Percentiles rank a stretch among this genome's conserved stretches.
phyloP scores from a whole-genome alignment of 1,139 yeast genomes.

The Zygosaccharomyces sapae region DNA sequence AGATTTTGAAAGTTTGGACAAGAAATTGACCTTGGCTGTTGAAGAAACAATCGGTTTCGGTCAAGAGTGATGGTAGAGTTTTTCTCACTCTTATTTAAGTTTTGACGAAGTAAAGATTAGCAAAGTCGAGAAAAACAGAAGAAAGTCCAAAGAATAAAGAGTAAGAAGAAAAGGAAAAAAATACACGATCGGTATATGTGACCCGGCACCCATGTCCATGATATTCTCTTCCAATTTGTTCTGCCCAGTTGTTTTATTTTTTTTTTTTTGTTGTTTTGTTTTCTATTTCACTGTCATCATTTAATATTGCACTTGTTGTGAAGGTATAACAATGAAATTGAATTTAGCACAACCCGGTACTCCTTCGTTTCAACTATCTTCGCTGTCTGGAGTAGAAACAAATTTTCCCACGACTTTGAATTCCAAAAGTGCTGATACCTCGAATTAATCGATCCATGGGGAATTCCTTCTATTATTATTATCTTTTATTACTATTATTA shows the following conservation, averaged over 20 bases:
- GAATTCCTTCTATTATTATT: not conserved
- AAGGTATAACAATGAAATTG: not conserved
- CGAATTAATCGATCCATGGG: not conserved
- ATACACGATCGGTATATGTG: not conserved
- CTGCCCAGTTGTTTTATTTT: not conserved
- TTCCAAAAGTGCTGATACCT: slow-evolving; percentile 2
- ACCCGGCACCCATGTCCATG: not conserved
- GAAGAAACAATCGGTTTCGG: slow-evolving; percentile 96
- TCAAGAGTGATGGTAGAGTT: slow-evolving; percentile 57
- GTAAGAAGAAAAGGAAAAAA: not conserved
- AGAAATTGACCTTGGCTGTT: slow-evolving; percentile 79
- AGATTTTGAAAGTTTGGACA: slow-evolving; percentile 69
- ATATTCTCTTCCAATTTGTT: not conserved
- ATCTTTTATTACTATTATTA: not conserved
- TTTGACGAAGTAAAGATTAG: slow-evolving; percentile 1
- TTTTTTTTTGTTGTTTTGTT: not conserved
- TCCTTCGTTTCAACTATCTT: not conserved
- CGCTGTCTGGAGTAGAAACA: not conserved
- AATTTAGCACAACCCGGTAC: not conserved
- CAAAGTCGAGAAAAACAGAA: not conserved
- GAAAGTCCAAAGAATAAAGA: not conserved
- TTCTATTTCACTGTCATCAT: not conserved
- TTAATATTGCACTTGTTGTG: not conserved
- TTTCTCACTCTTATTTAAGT: not conserved
- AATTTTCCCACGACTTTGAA: not conserved